Conservation (phyloP, 768 basidiomycete genomes). For the Suillus bovinus region DNA sequence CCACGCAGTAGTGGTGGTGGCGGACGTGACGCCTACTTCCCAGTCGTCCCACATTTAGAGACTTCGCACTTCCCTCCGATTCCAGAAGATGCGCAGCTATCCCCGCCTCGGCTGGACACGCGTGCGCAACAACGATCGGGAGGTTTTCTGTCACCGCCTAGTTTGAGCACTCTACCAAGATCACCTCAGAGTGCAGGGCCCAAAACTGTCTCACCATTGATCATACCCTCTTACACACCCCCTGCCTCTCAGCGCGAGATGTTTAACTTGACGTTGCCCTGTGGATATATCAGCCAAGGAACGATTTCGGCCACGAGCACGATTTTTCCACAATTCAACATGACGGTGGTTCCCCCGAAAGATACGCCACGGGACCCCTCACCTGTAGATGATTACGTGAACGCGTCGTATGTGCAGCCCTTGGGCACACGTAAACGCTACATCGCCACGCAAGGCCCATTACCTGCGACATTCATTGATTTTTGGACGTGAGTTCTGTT, state of each 20-base stretch:
- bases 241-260: background rate
- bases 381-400: conserved; percentile 87
- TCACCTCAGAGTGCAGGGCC: background rate
- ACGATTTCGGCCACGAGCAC: background rate
- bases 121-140: background rate
- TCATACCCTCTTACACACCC: background rate
- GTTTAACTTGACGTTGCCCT: conserved; percentile 1
- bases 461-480: conserved; percentile 85
- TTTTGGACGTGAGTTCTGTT: conserved; percentile 83
- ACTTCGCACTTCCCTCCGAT: background rate
- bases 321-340: background rate
- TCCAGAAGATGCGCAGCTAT: background rate
- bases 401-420: conserved; percentile 92
- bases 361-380: conserved; percentile 19
- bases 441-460: conserved; percentile 94
- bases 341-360: background rate
- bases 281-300: background rate
- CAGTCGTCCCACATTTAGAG: background rate
- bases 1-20: background rate
- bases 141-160: background rate
- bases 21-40: conserved; percentile 1
- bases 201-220: background rate
- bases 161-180: background rate
- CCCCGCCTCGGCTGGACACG: background rate
- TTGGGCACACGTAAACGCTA: conserved; percentile 79